Evolutionary conservation across 768 basidiomycete species (phyloP).

Genomic region (Aureoboletus auriporus): DNA sequence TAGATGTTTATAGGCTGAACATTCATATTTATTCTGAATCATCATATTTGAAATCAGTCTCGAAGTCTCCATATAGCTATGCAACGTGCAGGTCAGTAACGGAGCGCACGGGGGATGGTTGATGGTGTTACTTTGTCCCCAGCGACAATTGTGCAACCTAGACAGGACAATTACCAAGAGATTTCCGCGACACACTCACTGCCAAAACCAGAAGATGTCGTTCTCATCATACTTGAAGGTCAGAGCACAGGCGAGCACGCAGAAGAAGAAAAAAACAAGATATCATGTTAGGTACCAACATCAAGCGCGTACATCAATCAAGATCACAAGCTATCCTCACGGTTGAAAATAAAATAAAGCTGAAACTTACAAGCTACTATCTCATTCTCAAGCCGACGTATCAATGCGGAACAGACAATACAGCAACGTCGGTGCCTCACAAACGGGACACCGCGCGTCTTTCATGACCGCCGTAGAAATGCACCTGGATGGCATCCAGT

Average conservation of each 20-base stretch:
- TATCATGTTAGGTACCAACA: constrained; percentile 1
- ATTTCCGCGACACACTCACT: too few species aligned
- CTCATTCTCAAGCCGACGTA: constrained; percentile 23
- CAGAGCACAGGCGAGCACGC: neutral
- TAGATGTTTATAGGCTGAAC: too few species aligned
- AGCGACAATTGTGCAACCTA: too few species aligned
- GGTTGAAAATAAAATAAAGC: neutral
- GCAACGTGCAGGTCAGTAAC: too few species aligned
- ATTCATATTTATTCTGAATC: too few species aligned
- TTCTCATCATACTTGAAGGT: neutral
- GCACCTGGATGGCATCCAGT: constrained; percentile 35
- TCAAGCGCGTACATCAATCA: constrained; percentile 2
- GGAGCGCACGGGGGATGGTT: too few species aligned
- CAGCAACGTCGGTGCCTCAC: constrained; percentile 46
- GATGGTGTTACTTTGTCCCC: too few species aligned
- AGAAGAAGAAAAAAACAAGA: neutral
- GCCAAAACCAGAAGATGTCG: neutral
- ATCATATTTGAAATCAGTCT: too few species aligned
- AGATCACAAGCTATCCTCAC: neutral
- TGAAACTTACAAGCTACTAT: neutral
- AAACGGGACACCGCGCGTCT: constrained; percentile 48
- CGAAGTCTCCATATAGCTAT: too few species aligned
- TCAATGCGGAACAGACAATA: constrained; percentile 57
- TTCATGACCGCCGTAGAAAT: constrained; percentile 48
- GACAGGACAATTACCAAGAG: too few species aligned